Evolutionary conservation across 371 early-diverging fungal species (phyloP), one percentile per base, ranked within the genome.

Genomic region (Batrachochytrium dendrobatidis): DNA sequence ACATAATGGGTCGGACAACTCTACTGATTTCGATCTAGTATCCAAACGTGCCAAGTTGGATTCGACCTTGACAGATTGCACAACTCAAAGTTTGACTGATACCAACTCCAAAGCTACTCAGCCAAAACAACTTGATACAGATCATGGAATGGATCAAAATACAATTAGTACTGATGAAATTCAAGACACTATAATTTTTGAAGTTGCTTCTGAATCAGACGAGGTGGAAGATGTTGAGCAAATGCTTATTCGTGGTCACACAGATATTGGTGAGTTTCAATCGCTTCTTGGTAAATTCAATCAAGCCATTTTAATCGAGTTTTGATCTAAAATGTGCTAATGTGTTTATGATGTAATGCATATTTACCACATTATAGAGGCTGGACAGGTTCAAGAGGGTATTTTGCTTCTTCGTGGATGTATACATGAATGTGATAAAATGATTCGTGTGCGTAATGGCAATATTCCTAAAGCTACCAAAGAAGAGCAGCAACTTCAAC

Each of bases 361-460:
- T n/a, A n/a, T 15, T 39, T 12, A 12, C 39, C 39, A 39, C 15
- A 12, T 12, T 12, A 39, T n/a, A 39, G 39, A 39, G 12, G 39
- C 39, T 39, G 39, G 39, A 15, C 39, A 39, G 39, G 39, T 15
- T 39, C 15, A 39, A 12, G 12, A 46, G 53, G 60, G 53, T 8
- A 18, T 22, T 29, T 18, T 59, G 28, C 39, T 59, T 2, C 35
- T 59, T 7, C 25, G 60, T 32, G 60, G 60, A 50, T 29, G 29
- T n/a, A 25, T 59, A 24, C 60, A 59, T 25, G 60, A 59, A 45
- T 59, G 60, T 25, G 60, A 59, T 45, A 59, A 59, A 34, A 59
- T 59, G 60, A 22, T 59, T 17, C 12, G 60, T 32, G 35, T 59
- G 17, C 17, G 60, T 10, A 26, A 46, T n/a, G 53, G 33, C 28